Conservation (phyloP, 306 rosid species). For the Sesbania bispinosa region DNA sequence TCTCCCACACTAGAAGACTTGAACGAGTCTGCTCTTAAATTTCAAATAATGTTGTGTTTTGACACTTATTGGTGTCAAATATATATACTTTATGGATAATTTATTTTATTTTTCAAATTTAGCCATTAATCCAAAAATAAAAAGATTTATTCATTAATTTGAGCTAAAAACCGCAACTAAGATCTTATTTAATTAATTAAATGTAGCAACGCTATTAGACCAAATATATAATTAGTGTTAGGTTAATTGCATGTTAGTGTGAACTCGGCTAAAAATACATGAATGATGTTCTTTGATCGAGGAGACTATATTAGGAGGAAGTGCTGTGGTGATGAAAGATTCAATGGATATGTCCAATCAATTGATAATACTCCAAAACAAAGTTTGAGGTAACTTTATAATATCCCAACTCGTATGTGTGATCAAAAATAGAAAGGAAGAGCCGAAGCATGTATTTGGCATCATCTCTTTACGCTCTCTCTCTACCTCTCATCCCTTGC, state of each 20-base stretch:
- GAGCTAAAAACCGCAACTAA: no score
- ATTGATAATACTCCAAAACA: constrained; percentile 3
- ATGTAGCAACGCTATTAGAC: no score
- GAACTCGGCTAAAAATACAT: neutral
- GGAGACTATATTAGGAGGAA: neutral
- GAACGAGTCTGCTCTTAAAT: no score
- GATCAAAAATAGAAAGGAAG: constrained; percentile 3
- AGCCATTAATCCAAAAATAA: no score
- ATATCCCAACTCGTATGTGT: constrained; percentile 7
- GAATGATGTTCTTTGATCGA: neutral
- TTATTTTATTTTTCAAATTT: no score
- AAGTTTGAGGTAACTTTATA: constrained; percentile 12
- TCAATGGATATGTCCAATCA: constrained; percentile 7
- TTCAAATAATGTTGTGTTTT: no score
- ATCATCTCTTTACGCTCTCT: neutral
- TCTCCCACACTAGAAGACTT: no score
- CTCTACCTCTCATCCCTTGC: no score
- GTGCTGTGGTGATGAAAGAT: neutral
- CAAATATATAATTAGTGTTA: neutral
- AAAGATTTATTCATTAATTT: no score
- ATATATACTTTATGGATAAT: no score
- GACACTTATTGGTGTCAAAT: no score
- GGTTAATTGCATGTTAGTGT: neutral
- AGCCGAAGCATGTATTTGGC: neutral
- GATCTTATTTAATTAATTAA: no score